These are phyloP conservation scores for Aureobasidium sp. DNA, from an alignment of 2,329 filamentous ascomycete species.

Conservation along the genomic window DNA sequence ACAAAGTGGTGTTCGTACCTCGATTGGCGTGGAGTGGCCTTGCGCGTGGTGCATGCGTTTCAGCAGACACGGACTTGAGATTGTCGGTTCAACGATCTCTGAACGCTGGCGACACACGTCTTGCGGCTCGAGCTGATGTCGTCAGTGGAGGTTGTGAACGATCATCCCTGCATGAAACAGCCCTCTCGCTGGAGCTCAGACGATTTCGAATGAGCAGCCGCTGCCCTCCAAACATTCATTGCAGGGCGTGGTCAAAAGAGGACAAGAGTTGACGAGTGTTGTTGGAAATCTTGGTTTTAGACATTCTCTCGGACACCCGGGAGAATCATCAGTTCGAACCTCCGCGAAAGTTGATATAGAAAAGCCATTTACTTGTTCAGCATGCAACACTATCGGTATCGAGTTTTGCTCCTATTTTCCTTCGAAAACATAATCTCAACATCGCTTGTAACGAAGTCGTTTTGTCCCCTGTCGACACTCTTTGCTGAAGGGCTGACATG, in stretches of 20 bases:
- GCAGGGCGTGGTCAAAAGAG: neutral
- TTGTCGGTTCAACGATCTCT: neutral
- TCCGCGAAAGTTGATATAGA: neutral
- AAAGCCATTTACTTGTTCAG: neutral
- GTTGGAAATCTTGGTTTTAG: neutral
- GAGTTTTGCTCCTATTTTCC: neutral
- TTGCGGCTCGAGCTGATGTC: neutral
- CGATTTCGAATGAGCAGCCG: neutral
- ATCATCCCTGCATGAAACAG: slow-evolving; percentile 5
- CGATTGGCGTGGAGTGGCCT: neutral
- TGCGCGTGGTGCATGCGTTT: neutral
- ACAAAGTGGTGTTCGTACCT: neutral
- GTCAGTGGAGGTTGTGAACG: neutral
- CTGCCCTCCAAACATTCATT: neutral
- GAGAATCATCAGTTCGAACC: neutral
- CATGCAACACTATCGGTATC: neutral
- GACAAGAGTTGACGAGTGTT: too few species aligned
- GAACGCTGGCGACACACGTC: neutral
- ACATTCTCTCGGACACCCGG: neutral
- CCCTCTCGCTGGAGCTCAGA: neutral
- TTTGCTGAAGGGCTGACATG: neutral
- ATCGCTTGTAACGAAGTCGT: neutral
- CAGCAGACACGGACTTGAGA: neutral
- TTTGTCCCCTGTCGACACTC: neutral
- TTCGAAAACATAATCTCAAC: neutral